Evolutionary conservation across 352 stramenopile genomes (phyloP).

Genomic region (Globisporangium barbulae): DNA sequence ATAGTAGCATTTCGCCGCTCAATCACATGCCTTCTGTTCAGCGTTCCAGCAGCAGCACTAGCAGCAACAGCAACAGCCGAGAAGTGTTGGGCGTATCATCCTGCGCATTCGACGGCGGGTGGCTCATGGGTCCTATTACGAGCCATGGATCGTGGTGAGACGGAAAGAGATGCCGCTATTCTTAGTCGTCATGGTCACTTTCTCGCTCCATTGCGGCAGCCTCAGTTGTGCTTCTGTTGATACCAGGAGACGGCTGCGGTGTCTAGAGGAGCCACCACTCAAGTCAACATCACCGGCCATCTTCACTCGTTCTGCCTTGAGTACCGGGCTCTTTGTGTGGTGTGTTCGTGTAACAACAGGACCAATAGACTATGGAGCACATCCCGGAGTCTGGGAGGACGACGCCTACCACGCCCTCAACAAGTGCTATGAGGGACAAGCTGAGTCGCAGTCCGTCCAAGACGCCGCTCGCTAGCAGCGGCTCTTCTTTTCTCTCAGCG

Average conservation of each 20-base stretch:
- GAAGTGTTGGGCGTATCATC: background rate
- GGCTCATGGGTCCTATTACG: background rate
- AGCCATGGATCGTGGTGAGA: background rate
- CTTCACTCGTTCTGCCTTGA: background rate
- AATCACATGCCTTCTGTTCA: too few relatives aligned
- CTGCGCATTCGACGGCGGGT: background rate
- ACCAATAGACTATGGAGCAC: conserved; percentile 13
- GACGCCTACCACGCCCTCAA: background rate
- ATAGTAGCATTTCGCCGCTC: background rate
- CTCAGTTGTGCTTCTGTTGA: background rate
- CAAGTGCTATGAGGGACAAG: background rate
- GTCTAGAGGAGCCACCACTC: background rate
- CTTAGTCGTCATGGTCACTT: background rate
- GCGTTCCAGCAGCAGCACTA: background rate
- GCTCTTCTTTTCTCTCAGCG: conserved; percentile 3
- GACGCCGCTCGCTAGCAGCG: background rate
- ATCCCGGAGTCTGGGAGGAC: conserved; percentile 10
- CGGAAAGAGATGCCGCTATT: background rate
- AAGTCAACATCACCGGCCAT: background rate
- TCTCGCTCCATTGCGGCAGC: background rate
- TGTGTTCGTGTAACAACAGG: background rate
- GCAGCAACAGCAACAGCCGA: background rate
- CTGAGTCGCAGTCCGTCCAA: conserved; percentile 11
- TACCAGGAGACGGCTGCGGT: background rate
- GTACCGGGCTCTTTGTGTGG: background rate